Evolutionary conservation across 1,284 basidiomycete genomes (phyloP).

Genomic region (Xerocomus nothofagi): DNA sequence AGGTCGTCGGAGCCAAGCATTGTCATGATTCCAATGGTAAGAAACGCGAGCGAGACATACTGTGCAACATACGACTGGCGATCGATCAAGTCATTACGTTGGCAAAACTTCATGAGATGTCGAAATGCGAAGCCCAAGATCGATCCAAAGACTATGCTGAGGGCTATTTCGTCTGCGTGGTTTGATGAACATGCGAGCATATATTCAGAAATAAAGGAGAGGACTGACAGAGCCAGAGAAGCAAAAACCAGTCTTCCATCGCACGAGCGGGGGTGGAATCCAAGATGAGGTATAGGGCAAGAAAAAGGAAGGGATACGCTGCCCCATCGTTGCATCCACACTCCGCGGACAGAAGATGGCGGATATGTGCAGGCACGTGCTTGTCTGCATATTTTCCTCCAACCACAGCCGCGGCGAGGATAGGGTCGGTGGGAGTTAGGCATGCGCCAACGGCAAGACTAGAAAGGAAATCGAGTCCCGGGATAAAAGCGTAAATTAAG

Average conservation of each 20-base stretch:
- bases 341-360: slow-evolving; percentile 89
- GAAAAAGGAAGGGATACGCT: slow-evolving; percentile 95
- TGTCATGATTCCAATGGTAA: slow-evolving; percentile 83
- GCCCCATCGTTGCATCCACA: slow-evolving; percentile 94
- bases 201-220: background rate
- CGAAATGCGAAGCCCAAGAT: slow-evolving; percentile 82
- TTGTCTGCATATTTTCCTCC: slow-evolving; percentile 99
- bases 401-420: slow-evolving; percentile 86
- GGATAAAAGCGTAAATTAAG: slow-evolving; percentile 88
- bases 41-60: slow-evolving; percentile 74
- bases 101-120: slow-evolving; percentile 94
- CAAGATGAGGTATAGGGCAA: slow-evolving; percentile 87
- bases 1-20: slow-evolving; percentile 94
- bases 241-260: slow-evolving; percentile 79
- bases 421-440: slow-evolving; percentile 96
- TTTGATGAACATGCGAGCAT: slow-evolving; percentile 11
- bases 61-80: slow-evolving; percentile 87
- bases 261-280: slow-evolving; percentile 64
- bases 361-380: slow-evolving; percentile 94
- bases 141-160: slow-evolving; percentile 82
- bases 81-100: slow-evolving; percentile 89
- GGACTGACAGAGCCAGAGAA: slow-evolving; percentile 78
- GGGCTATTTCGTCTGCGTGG: slow-evolving; percentile 71
- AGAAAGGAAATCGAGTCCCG: slow-evolving; percentile 83
- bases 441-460: slow-evolving; percentile 90